Conservation (phyloP, 148 eudicot genomes). For the Silene uniflora region DNA sequence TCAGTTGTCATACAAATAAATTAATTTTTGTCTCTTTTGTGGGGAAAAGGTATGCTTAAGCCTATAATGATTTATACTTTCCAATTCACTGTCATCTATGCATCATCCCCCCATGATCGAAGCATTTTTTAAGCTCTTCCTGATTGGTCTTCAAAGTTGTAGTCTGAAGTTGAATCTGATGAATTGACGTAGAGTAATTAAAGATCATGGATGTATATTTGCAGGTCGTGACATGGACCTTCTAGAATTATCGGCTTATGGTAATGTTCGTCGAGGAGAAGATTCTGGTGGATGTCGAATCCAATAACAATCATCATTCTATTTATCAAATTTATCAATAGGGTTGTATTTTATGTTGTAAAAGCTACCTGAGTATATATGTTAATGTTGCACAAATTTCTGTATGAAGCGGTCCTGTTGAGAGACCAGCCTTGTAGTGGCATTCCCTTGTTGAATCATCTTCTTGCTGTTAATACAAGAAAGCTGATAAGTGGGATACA, state of each 20-base stretch:
- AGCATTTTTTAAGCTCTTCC: not conserved
- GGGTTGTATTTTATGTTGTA: not conserved
- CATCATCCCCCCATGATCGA: not conserved
- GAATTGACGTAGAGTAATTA: not conserved
- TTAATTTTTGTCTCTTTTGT: not conserved
- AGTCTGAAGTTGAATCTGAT: not conserved
- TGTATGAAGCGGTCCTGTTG: not conserved
- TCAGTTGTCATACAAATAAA: not conserved
- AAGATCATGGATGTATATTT: constrained; percentile 2
- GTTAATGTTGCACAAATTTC: not conserved
- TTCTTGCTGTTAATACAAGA: too few relatives aligned
- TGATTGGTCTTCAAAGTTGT: not conserved
- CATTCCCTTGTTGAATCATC: not conserved
- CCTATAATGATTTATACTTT: not conserved
- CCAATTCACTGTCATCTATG: not conserved
- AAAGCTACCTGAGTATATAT: not conserved
- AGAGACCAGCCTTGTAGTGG: not conserved
- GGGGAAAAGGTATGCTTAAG: not conserved
- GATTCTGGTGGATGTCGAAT: constrained; percentile 89
- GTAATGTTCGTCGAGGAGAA: constrained; percentile 77
- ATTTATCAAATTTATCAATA: not conserved
- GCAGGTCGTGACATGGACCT: constrained; percentile 95
- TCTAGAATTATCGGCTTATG: constrained; percentile 72
- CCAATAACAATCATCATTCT: constrained; percentile 36
- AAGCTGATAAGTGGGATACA: too few relatives aligned